A percentile compares a stretch with the other conserved stretches of the same genome.
Evolutionary conservation across 306 rosid species (phyloP).

Genomic region (Macrotyloma uniflorum): DNA sequence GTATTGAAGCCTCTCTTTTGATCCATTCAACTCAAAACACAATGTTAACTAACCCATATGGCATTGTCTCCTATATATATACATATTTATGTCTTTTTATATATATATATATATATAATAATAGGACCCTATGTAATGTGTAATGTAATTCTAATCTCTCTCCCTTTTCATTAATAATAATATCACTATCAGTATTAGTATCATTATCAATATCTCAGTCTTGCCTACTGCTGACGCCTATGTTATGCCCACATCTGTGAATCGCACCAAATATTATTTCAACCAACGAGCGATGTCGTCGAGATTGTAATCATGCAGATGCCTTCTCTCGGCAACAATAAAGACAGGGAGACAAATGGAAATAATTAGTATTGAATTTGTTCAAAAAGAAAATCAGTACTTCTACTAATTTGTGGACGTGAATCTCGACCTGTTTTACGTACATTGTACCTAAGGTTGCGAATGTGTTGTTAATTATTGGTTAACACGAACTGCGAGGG

Average conservation of each 20-base stretch:
- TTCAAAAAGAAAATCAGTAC: conserved; percentile 12
- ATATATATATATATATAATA: not conserved
- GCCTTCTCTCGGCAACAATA: conserved; percentile 25
- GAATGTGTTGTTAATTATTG: conserved; percentile 28
- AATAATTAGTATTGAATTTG: conserved; percentile 21
- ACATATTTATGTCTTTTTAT: no score
- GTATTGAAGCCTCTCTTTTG: conserved; percentile 20
- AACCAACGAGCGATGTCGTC: not conserved
- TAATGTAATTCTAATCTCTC: not conserved
- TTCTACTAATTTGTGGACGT: not conserved
- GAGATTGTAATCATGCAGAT: not conserved
- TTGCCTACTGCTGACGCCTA: not conserved
- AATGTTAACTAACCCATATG: conserved; percentile 46
- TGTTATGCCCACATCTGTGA: not conserved
- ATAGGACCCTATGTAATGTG: conserved; percentile 3
- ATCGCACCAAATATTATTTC: not conserved
- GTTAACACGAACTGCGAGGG: conserved; percentile 7
- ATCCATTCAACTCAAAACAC: conserved; percentile 14
- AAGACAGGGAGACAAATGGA: conserved; percentile 27
- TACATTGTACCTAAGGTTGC: conserved; percentile 30
- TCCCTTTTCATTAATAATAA: not conserved
- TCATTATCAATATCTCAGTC: conserved; percentile 31
- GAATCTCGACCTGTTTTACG: not conserved
- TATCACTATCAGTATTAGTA: conserved; percentile 2
- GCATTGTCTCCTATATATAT: conserved; percentile 28